These are phyloP conservation scores for Colletotrichum melonis DNA, from an alignment of 2,329 filamentous ascomycete species.

Conservation along the genomic window DNA sequence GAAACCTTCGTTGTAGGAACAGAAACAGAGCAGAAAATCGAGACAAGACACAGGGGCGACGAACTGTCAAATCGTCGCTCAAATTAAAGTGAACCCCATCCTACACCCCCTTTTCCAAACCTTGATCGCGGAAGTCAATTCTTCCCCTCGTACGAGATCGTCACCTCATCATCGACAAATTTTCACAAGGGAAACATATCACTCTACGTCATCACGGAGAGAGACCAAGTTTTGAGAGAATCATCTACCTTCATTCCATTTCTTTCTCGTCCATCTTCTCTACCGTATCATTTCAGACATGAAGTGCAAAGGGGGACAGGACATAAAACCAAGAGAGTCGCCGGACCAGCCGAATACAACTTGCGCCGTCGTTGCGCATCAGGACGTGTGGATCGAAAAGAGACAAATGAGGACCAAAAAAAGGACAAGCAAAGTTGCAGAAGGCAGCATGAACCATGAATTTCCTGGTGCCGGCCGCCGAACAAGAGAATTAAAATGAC, in stretches of 20 bases:
- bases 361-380: conserved; percentile 25
- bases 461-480: conserved; percentile 18
- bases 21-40: not conserved
- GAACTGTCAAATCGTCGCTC: not conserved
- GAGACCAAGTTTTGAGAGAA: not conserved
- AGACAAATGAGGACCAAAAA: conserved; percentile 3
- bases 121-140: not conserved
- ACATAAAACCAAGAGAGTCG: conserved; percentile 29
- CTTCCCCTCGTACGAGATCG: not conserved
- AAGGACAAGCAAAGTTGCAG: not conserved
- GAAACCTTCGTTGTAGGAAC: too few relatives aligned
- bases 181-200: not conserved
- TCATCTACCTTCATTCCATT: conserved; percentile 31
- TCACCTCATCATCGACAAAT: not conserved
- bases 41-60: not conserved
- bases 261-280: conserved; percentile 21
- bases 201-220: not conserved
- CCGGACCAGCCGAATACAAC: conserved; percentile 41
- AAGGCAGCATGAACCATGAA: conserved; percentile 1
- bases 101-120: not conserved
- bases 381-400: conserved; percentile 9
- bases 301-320: conserved; percentile 4
- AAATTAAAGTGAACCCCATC: not conserved
- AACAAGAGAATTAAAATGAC: conserved; percentile 24
- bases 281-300: conserved; percentile 31